Percentiles rank a stretch among this genome's conserved stretches.
Evolutionary conservation across 345 rosid genomes (phyloP).

Genomic region (Eucalyptus sideroxylon): DNA sequence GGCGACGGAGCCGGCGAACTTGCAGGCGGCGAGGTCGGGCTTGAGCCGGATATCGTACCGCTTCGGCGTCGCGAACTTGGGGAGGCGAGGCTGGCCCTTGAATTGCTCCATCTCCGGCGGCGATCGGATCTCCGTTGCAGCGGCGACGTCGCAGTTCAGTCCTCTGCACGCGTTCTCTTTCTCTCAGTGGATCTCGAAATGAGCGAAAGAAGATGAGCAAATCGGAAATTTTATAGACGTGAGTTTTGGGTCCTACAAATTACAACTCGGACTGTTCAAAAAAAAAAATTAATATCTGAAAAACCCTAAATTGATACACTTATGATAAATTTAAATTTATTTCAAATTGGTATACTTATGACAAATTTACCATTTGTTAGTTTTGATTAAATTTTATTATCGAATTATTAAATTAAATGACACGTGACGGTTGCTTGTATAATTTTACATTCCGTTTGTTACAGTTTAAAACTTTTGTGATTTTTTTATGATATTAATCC

Average conservation of each 20-base stretch:
- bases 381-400: too few relatives aligned
- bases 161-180: background rate
- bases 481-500: too few relatives aligned
- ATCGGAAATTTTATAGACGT: background rate
- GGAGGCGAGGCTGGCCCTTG: constrained; percentile 83
- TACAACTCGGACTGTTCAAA: too few relatives aligned
- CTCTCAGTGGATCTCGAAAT: background rate
- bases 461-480: too few relatives aligned
- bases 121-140: background rate
- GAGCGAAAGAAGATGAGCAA: background rate
- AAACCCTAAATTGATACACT: accelerated
- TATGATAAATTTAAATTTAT: too few relatives aligned
- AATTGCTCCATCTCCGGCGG: constrained; percentile 49
- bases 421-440: too few relatives aligned
- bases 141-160: background rate
- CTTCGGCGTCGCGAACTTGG: constrained; percentile 71
- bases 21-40: constrained; percentile 73
- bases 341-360: too few relatives aligned
- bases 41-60: constrained; percentile 68
- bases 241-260: background rate
- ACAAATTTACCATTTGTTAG: too few relatives aligned
- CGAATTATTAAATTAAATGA: too few relatives aligned
- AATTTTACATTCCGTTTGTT: too few relatives aligned
- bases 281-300: too few relatives aligned
- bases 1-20: constrained; percentile 51